Percentiles rank a stretch among this genome's conserved stretches.
Evolutionary conservation across 192 early-diverging fungal species (phyloP).

Genomic region (Umbelopsis isabellina): DNA sequence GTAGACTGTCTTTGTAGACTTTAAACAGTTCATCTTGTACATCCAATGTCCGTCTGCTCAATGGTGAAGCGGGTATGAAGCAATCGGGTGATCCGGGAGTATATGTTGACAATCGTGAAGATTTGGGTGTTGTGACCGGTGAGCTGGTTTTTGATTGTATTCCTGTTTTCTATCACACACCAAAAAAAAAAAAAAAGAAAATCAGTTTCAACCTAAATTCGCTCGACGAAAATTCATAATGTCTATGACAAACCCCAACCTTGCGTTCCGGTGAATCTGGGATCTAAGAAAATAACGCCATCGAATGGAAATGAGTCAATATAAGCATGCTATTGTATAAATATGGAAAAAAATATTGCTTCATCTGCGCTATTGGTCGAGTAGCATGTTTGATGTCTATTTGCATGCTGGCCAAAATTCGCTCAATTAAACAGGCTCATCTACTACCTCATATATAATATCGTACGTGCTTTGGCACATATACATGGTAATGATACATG

Average conservation of each 20-base stretch:
- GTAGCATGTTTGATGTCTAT: too few species aligned
- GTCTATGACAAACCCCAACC: neutral
- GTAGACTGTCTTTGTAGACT: neutral
- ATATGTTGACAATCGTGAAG: neutral
- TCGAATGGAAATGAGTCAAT: too few species aligned
- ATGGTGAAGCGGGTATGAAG: neutral
- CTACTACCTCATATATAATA: too few species aligned
- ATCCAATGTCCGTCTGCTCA: slow-evolving; percentile 4
- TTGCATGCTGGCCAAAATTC: too few species aligned
- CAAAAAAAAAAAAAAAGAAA: neutral
- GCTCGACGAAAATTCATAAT: neutral
- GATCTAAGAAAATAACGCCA: neutral
- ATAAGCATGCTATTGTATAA: too few species aligned
- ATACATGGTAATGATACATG: too few species aligned
- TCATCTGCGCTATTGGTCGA: too few species aligned
- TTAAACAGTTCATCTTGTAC: slow-evolving; percentile 1
- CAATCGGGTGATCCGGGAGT: neutral
- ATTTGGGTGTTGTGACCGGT: slow-evolving; percentile 20
- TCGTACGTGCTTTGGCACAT: too few species aligned
- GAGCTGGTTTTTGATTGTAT: slow-evolving; percentile 23
- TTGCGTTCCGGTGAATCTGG: slow-evolving; percentile 21
- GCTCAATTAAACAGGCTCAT: too few species aligned
- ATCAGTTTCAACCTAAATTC: neutral
- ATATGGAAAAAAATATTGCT: too few species aligned
- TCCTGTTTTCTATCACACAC: slow-evolving; percentile 7